Evolutionary conservation across 2,329 filamentous ascomycete genomes (phyloP).

Genomic region (Lachnellula subtilissima): DNA sequence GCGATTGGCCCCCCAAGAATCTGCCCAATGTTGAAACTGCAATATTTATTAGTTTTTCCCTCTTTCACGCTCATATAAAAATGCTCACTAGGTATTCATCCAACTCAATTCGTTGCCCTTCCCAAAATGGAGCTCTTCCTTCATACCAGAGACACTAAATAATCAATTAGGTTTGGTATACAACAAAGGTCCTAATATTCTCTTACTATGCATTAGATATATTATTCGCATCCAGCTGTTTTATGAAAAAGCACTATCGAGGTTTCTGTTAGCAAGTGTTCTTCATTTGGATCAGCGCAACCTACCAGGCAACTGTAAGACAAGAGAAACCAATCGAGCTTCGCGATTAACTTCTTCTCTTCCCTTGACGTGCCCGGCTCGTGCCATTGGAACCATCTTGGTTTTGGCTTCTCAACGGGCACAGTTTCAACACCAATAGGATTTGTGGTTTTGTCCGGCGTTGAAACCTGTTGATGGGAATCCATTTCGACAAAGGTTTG

Average conservation of each 20-base stretch:
- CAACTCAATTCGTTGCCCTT: constrained; percentile 39
- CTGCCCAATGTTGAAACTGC: constrained; percentile 45
- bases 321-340: constrained; percentile 44
- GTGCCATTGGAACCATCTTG: constrained; percentile 39
- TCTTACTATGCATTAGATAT: constrained; percentile 42
- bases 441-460: too few relatives aligned
- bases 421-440: too few relatives aligned
- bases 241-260: constrained; percentile 37
- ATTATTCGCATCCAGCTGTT: constrained; percentile 42
- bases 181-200: too few relatives aligned
- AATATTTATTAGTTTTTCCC: too few relatives aligned
- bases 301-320: constrained; percentile 33
- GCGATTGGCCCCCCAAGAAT: constrained; percentile 43
- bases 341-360: constrained; percentile 41
- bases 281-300: too few relatives aligned
- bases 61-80: too few relatives aligned
- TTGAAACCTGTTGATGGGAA: too few relatives aligned
- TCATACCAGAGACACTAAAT: constrained; percentile 38
- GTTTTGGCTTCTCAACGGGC: neutral
- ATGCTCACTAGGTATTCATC: constrained; percentile 37
- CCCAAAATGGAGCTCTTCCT: constrained; percentile 40
- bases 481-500: too few relatives aligned
- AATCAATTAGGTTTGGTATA: too few relatives aligned
- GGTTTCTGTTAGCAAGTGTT: too few relatives aligned
- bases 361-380: constrained; percentile 36